Base-by-base conservation (phyloP, 2,329 filamentous ascomycete species). In the Exophiala viscosa region DNA sequence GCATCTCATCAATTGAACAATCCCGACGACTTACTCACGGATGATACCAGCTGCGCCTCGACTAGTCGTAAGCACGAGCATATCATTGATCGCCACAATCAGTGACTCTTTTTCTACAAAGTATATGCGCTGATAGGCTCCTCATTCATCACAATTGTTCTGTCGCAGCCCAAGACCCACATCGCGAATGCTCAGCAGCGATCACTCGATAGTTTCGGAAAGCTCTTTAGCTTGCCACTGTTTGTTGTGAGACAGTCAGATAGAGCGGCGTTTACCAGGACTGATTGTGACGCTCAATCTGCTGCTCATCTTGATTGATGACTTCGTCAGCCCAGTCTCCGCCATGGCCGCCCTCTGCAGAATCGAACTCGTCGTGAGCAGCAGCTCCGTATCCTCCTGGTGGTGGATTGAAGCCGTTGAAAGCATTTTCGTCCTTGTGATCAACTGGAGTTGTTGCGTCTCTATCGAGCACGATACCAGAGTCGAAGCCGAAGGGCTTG, bases 271-370 rank as follows among this genome's bases (percentile, higher is more conserved):
- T 43, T 31, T 46, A 54, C 51, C 51, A 54, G n/a, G 28, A 14
- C 15, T 40, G 35, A 31, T 13, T 31, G 32, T 40, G 28, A 35
- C 32, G n/a, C 46, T 34, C 15, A 14, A 20, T 44, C 10, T 31
- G 43, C n/a, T 15, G 43, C 35, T 49, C 28, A 31, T 49, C 46
- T n/a, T 46, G 34, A 33, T 50, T 44, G 41, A 52, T 59, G 44
- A 59, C 50, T 35, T 59, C 53, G 9, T 59, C 57, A 4, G 53
- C 57, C 57, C 57, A 59, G 34, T 59, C 57, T 9, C 43, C 44
- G 17, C 43, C 51, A n/a, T 18, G 47, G 7, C 38, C 39, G 17
- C 32, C 44, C 32, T 51, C 39, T 3, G 23, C 44, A 18, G 39
- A 39, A 15, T 20, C 38, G 17, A 9, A 23, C 40, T 42, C 28